Evolutionary conservation across 345 rosid species (phyloP), one percentile per base, ranked within the genome.

Genomic region (Physaria fendleri): DNA sequence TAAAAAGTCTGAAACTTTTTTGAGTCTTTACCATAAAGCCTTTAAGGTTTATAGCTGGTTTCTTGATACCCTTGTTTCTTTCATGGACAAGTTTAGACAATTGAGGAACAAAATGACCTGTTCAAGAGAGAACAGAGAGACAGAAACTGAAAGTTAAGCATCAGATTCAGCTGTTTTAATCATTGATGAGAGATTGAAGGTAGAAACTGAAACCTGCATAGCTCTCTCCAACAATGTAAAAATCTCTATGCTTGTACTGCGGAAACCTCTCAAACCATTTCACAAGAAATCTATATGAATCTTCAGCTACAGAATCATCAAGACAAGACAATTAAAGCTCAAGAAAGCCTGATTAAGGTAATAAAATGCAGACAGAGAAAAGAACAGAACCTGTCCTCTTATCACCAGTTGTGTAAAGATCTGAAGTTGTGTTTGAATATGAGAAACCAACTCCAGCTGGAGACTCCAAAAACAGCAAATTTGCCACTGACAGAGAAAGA

Each of bases 391-490:
- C 97, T 28, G 99, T 93, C 73, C 84, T 93, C 44, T 66, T 71
- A 79, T 93, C 99, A 40, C 99, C 99, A 9, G 77, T 66, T 2
- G 81, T 82, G 77, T 85, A 85, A 78, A 87, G 75, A 71, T 89
- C 99, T n/a, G 96, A 78, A 17, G 81, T 74, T 4, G 88, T 85
- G 51, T 92, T 92, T 0, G 95, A 45, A 67, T 86, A 92, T 0
- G 98, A 92, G 78, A 88, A 92, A 7, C 98, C 98, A 62, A 92
- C 96, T 71, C 98, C 98, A 42, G 93, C 98, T 3, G 98, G 97
- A 60, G 97, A 86, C 74, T 92, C 98, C 35, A 92, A 84, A 75
- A 92, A 92, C 20, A 88, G 85, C 71, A 92, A 10, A 71, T 92
- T 92, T 17, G 95, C 98, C 82, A 92, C 98, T 92, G 71, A 63